phyloP scores from a whole-genome alignment of 192 early-diverging fungal genomes.

The Phlyctochytrium planicorne region DNA sequence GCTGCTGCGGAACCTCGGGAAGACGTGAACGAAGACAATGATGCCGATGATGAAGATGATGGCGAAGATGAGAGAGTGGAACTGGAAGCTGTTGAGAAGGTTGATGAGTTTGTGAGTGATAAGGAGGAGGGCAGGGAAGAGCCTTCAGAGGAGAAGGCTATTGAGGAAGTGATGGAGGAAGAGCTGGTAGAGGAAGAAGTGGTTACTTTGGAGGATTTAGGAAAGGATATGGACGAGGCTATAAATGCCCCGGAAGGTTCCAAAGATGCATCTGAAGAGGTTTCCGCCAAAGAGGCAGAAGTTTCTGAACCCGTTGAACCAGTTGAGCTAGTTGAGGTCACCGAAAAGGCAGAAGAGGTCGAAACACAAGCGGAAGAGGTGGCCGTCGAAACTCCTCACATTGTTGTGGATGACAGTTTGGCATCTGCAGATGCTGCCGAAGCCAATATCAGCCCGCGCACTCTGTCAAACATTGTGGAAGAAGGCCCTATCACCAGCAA shows the following conservation, averaged over 20 bases:
- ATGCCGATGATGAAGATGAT: constrained; percentile 7
- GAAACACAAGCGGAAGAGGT: neutral
- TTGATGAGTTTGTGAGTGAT: neutral
- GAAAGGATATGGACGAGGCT: neutral
- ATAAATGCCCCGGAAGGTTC: neutral
- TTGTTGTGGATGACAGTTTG: neutral
- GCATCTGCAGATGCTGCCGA: neutral
- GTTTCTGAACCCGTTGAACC: neutral
- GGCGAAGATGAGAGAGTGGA: neutral
- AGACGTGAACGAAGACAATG: neutral
- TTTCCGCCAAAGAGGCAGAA: neutral
- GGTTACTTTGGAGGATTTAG: neutral
- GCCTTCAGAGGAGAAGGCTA: neutral
- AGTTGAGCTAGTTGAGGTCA: neutral
- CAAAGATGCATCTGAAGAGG: neutral
- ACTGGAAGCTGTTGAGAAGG: neutral
- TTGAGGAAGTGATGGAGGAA: neutral
- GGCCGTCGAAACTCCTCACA: neutral
- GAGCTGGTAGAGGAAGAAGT: constrained; percentile 4
- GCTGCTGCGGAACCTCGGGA: neutral
- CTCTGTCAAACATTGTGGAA: neutral
- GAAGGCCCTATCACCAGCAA: neutral
- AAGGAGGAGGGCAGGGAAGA: neutral
- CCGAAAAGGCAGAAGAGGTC: neutral
- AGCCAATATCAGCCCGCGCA: neutral